Conservation (phyloP, 2,329 filamentous ascomycete genomes). For the Catunica adiposa region DNA sequence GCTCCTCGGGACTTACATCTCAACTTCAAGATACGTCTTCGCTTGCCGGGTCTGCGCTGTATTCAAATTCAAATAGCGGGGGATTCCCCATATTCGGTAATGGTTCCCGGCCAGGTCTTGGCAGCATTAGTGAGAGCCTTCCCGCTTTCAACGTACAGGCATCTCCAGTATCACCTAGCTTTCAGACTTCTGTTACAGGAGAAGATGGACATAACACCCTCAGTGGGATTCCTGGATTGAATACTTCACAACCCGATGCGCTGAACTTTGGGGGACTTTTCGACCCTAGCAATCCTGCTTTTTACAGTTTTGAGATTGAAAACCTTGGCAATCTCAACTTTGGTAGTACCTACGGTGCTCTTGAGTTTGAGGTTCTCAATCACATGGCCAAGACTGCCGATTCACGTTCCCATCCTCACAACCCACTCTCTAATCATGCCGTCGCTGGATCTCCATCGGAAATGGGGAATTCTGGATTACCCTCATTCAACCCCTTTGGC, state of each 20-base stretch:
- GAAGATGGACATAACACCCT: slow-evolving; percentile 22
- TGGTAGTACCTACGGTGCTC: slow-evolving; percentile 84
- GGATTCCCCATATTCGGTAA: slow-evolving; percentile 36
- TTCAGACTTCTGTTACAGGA: slow-evolving; percentile 30
- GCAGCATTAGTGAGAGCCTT: slow-evolving; percentile 30
- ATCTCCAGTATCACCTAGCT: slow-evolving; percentile 59
- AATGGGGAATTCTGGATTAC: too few species aligned
- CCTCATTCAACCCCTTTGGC: slow-evolving; percentile 7
- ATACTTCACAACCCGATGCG: slow-evolving; percentile 25
- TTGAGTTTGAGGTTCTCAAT: slow-evolving; percentile 90
- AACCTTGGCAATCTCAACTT: slow-evolving; percentile 58
- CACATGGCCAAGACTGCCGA: slow-evolving; percentile 52
- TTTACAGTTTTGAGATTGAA: slow-evolving; percentile 93
- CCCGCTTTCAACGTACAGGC: slow-evolving; percentile 45
- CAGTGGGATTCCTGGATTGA: slow-evolving; percentile 23
- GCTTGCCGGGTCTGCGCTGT: slow-evolving; percentile 29
- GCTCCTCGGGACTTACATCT: not conserved
- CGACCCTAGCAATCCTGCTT: slow-evolving; percentile 75
- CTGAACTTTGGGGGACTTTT: slow-evolving; percentile 50
- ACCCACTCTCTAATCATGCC: slow-evolving; percentile 41
- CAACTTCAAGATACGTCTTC: slow-evolving; percentile 27
- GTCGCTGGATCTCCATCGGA: slow-evolving; percentile 18
- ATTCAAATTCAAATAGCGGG: slow-evolving; percentile 29
- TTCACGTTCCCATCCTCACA: slow-evolving; percentile 14
- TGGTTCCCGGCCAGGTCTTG: slow-evolving; percentile 28